Conservation (phyloP, 2,329 filamentous ascomycete genomes). For the Zasmidium cellare region DNA sequence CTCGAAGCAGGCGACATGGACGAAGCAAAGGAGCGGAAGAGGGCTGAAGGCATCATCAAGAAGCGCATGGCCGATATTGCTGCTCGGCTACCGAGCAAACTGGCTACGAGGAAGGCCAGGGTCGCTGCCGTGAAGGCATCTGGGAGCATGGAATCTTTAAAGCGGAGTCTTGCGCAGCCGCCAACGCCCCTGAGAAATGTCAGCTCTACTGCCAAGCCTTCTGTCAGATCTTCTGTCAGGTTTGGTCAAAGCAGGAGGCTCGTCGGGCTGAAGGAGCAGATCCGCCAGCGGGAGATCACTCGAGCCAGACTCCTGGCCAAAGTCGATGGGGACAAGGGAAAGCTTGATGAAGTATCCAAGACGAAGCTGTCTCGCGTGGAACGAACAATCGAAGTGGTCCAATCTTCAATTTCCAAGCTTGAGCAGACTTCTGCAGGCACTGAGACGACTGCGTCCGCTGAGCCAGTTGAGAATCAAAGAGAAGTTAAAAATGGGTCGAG, state of each 20-base stretch:
- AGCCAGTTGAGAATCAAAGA: too few species aligned
- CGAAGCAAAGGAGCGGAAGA: background rate
- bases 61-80: background rate
- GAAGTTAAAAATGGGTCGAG: too few species aligned
- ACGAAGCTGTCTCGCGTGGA: background rate
- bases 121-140: too few species aligned
- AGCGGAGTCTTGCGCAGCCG: too few species aligned
- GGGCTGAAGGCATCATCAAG: background rate
- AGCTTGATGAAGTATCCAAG: background rate
- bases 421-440: background rate
- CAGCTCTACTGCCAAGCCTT: too few species aligned
- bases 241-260: background rate
- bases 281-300: background rate
- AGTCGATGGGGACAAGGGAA: background rate
- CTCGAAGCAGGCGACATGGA: background rate
- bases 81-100: background rate
- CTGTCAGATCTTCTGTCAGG: too few species aligned
- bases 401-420: background rate
- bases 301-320: background rate
- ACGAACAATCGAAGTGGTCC: too few species aligned
- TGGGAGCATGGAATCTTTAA: too few species aligned
- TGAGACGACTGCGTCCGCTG: too few species aligned
- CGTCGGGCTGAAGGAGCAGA: background rate
- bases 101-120: background rate
- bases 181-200: too few species aligned